Evolutionary conservation across 163 green algal species (phyloP).

Genomic region (Trebouxia gelatinosa): DNA sequence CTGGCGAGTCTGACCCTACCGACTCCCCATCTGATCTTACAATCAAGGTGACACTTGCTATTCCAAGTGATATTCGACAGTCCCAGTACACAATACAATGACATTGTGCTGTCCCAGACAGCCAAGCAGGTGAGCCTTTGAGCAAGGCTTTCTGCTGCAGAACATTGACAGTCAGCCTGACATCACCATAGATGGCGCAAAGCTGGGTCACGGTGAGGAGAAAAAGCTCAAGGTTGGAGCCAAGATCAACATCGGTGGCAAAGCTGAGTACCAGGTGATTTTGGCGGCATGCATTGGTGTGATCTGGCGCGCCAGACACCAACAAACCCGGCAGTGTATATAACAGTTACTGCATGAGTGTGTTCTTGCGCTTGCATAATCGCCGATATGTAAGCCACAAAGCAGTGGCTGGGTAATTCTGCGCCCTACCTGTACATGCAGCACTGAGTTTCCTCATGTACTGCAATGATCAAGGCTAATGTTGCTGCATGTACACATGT

Average conservation of each 20-base stretch:
- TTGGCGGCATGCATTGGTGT: too few species aligned
- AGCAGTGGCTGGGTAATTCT: not conserved
- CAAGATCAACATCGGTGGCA: constrained; percentile 19
- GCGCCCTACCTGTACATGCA: not conserved
- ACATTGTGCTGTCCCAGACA: too few species aligned
- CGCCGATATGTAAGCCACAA: not conserved
- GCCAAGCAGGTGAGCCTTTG: too few species aligned
- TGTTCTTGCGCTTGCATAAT: not conserved
- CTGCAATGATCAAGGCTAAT: not conserved
- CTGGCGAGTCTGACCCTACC: constrained; percentile 25
- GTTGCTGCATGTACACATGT: not conserved
- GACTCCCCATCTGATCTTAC: constrained; percentile 26
- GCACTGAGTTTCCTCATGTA: not conserved
- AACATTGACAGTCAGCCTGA: constrained; percentile 12
- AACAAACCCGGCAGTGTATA: not conserved
- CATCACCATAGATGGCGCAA: constrained; percentile 1
- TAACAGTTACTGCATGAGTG: not conserved
- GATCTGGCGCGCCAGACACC: too few species aligned
- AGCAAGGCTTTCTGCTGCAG: constrained; percentile 18
- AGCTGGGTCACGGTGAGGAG: not conserved
- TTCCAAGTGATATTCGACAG: too few species aligned
- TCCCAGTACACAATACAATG: too few species aligned
- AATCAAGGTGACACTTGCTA: constrained; percentile 29
- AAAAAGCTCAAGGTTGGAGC: constrained; percentile 12
- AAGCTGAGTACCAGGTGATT: constrained; percentile 20